These are phyloP conservation scores for Thermochaetoides thermophila DNA, from an alignment of 495 filamentous ascomycete genomes.

Conservation along the genomic window DNA sequence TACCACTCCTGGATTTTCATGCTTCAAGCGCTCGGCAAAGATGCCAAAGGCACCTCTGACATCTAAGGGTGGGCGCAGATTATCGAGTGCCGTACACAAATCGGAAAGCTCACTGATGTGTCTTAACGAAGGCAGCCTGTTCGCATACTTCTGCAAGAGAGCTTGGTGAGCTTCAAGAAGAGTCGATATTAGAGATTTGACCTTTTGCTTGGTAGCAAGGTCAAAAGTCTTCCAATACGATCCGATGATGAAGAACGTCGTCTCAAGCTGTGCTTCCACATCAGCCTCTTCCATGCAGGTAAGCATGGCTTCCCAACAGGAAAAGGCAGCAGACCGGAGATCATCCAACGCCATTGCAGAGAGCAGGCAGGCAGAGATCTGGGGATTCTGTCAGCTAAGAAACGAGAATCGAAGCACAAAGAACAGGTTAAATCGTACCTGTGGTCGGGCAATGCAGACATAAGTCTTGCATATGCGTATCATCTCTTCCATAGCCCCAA, in stretches of 20 bases:
- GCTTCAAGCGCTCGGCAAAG: slow-evolving; percentile 55
- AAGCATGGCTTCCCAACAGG: slow-evolving; percentile 70
- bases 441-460: slow-evolving; percentile 66
- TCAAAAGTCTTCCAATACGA: slow-evolving; percentile 63
- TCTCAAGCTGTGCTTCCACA: slow-evolving; percentile 62
- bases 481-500: slow-evolving; percentile 80
- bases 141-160: slow-evolving; percentile 47
- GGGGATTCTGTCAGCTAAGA: not conserved
- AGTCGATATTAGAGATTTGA: slow-evolving; percentile 44
- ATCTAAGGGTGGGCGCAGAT: slow-evolving; percentile 40
- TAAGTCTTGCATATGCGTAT: slow-evolving; percentile 54
- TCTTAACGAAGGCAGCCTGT: slow-evolving; percentile 62
- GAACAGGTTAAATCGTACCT: slow-evolving; percentile 36
- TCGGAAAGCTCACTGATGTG: slow-evolving; percentile 54
- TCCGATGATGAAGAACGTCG: slow-evolving; percentile 74
- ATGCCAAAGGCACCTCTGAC: slow-evolving; percentile 43
- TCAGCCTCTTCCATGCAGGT: slow-evolving; percentile 59
- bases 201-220: slow-evolving; percentile 38
- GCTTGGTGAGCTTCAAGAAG: slow-evolving; percentile 46
- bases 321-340: slow-evolving; percentile 62
- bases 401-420: too few species aligned
- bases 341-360: slow-evolving; percentile 61
- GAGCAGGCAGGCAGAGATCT: slow-evolving; percentile 80
- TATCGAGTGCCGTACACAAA: slow-evolving; percentile 45
- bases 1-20: slow-evolving; percentile 76